phyloP scores from a whole-genome alignment of 805 yeast species.

The Saccharomycopsis babjevae region DNA sequence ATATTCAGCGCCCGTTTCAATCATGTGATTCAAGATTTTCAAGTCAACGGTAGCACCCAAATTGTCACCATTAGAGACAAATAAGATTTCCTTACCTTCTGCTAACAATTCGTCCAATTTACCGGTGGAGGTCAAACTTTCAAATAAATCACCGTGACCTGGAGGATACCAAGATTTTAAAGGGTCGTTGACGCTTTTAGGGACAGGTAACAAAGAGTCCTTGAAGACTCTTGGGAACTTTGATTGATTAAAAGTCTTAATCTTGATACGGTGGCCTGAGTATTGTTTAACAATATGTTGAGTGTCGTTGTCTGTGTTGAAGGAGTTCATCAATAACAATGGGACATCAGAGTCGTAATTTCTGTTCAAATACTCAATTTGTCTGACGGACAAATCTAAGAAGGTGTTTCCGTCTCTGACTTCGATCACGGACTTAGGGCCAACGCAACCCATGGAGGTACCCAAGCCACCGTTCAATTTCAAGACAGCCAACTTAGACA shows the following conservation, averaged over 20 bases:
- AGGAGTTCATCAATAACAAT: slow-evolving; percentile 92
- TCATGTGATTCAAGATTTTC: slow-evolving; percentile 84
- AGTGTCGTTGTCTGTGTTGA: slow-evolving; percentile 94
- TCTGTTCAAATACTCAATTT: slow-evolving; percentile 89
- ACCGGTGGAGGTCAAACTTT: slow-evolving; percentile 79
- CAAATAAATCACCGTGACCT: slow-evolving; percentile 98
- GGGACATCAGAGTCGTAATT: slow-evolving; percentile 90
- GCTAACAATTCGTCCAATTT: slow-evolving; percentile 81
- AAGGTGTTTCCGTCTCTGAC: slow-evolving; percentile 98
- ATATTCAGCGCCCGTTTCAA: slow-evolving; percentile 84
- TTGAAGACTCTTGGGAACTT: slow-evolving; percentile 91
- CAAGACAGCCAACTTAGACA: slow-evolving; percentile 84
- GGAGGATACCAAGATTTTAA: slow-evolving; percentile 97
- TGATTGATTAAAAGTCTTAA: slow-evolving; percentile 96
- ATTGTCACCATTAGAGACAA: slow-evolving; percentile 97
- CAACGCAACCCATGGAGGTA: slow-evolving; percentile 99
- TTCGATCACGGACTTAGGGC: slow-evolving; percentile 96
- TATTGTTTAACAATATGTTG: slow-evolving; percentile 92
- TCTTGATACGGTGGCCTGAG: slow-evolving; percentile 91
- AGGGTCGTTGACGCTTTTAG: slow-evolving; percentile 55
- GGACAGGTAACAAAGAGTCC: slow-evolving; percentile 95
- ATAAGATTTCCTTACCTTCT: slow-evolving; percentile 89
- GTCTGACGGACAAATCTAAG: slow-evolving; percentile 90
- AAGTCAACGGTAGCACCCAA: slow-evolving; percentile 97
- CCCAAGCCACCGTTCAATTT: slow-evolving; percentile 98